Evolutionary conservation across 768 basidiomycete species (phyloP), one percentile per base, ranked within the genome.

Genomic region (Phaffia tasmanica): DNA sequence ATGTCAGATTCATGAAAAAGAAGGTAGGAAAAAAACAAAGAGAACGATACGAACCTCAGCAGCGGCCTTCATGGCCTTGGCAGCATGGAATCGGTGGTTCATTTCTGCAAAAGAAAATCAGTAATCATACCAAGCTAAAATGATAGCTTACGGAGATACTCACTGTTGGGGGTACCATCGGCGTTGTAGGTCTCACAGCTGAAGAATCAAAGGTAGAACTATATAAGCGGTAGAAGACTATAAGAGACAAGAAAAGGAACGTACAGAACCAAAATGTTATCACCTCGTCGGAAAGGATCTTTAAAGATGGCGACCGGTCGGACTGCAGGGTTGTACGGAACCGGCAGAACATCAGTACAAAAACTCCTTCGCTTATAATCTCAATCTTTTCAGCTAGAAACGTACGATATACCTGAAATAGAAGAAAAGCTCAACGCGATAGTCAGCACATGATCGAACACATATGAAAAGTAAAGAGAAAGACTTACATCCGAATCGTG

Each of bases 201-300:
- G 68, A 50, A 30, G 48, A 29, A 62, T 18, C 48, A 29, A 50
- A 62, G 48, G 49, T 27, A 23, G 16, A 14, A 21, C 46, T 29
- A 51, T 1, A 62, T 25, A 27, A n/a, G 53, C 27, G 53, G 27
- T 18, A n/a, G 53, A 57, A 9, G 14, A 29, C 27, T 8, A 9
- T 29, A 29, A 57, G 27, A 25, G n/a, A 29, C 7, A 29, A 57
- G 56, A 23, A 29, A 57, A 57, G n/a, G 9, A 19, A 64, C 63
- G 35, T 64, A 47, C 67, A 63, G 86, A 72, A 97, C 92, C 68
- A 97, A 83, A 74, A 97, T 95, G 81, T 95, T 97, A 81, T 92
- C 86, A 65, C 94, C 94, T 59, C 92, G 89, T 70, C 95, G 91
- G 91, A 98, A 99, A 63, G 95, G 95, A 76, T 99, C 95, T 74